Base-by-base conservation (phyloP, 306 rosid genomes). In the Corylus heterophylla region DNA sequence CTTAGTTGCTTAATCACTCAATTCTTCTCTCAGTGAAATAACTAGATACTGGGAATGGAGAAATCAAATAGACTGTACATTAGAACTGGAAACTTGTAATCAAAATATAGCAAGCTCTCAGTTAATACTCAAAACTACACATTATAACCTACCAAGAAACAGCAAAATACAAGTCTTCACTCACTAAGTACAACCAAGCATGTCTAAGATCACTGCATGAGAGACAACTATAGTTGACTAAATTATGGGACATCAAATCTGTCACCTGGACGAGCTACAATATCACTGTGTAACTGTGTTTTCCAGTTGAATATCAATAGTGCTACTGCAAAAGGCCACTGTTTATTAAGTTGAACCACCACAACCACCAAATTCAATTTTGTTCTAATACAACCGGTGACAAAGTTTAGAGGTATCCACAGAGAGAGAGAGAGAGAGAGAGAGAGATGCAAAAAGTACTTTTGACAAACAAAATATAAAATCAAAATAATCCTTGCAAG, bases 381-480 rank as follows among this genome's bases (percentile, higher is more conserved):
- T 69, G n/a, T 22, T 3, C 6, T 1, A 4, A 64, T 13, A 31
- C 22, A 64, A 3, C 14, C 45, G 22, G 0, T 14, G 70, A 31
- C 7, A 25, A 17, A 55, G 39, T 29, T 4, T 54, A 67, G 39
- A 48, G 68, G 35, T 35, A 63, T 64, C 47, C 20, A 22, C 22
- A 62, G 71, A 75, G 29, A 82, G 78, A 80, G 62, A 56, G 74
- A 37, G 56, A 45, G 64, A 58, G 71, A 59, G 16, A 73, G 62
- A 72, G 27, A 25, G 50, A 56, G 45, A 79, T 76, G 49, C 69
- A 69, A 4, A 67, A 8, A 42, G 8, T 12, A 18, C 8, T 2
- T 66, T 68, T 42, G 51, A 68, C 10, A 39, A 68, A 17, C 9
- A 42, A 39, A 1, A 7, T 52, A 9, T 54, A 42, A 61, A 39